phyloP scores from a whole-genome alignment of 2,329 filamentous ascomycete species.

The Stagonosporopsis vannaccii region DNA sequence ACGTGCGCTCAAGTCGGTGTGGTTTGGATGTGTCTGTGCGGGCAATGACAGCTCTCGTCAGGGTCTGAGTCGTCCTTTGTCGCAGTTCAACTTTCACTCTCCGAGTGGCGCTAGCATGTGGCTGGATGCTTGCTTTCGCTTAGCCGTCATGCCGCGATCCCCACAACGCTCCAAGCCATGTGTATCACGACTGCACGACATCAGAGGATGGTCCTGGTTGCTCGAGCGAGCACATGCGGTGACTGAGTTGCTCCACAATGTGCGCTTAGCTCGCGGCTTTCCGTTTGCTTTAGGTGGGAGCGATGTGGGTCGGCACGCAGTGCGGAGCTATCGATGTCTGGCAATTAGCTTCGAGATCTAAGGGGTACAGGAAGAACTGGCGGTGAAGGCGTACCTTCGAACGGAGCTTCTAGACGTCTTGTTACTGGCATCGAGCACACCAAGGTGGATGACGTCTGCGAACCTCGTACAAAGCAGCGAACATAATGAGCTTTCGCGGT shows the following conservation, averaged over 20 bases:
- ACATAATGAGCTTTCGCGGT: neutral
- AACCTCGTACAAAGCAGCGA: neutral
- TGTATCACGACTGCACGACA: constrained; percentile 29
- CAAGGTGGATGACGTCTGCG: neutral
- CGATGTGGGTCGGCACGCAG: constrained; percentile 16
- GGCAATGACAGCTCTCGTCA: constrained; percentile 26
- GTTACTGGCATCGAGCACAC: neutral
- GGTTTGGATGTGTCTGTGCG: constrained; percentile 17
- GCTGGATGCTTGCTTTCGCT: constrained; percentile 9
- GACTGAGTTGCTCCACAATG: constrained; percentile 19
- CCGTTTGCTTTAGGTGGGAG: constrained; percentile 8
- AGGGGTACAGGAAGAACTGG: constrained; percentile 12
- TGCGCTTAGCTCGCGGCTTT: constrained; percentile 13
- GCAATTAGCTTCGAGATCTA: constrained; percentile 19
- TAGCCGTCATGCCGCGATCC: constrained; percentile 8
- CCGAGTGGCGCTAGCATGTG: constrained; percentile 8
- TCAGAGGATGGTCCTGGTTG: constrained; percentile 22
- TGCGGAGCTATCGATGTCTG: constrained; percentile 10
- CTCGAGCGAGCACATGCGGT: constrained; percentile 19
- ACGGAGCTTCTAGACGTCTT: constrained; percentile 4
- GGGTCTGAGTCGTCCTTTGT: constrained; percentile 5
- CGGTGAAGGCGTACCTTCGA: constrained; percentile 6
- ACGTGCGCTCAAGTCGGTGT: constrained; percentile 16
- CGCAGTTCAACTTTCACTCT: constrained; percentile 13
- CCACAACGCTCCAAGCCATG: constrained; percentile 11